Evolutionary conservation across 202 grass and related monocot species (phyloP).

Genomic region (Elaeis oleifera): DNA sequence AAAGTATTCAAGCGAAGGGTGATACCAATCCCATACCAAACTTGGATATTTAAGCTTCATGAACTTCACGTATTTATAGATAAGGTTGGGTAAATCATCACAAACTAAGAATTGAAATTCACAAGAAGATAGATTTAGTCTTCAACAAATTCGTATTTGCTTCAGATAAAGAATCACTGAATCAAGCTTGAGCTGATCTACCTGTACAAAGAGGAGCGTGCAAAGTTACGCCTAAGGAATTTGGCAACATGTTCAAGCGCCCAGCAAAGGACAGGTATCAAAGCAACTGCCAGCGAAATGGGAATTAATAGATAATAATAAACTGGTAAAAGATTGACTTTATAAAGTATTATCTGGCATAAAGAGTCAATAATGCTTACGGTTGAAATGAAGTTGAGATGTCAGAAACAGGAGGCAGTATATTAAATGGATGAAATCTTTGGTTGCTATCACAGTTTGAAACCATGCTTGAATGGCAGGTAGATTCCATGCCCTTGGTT

Average conservation of each 20-base stretch:
- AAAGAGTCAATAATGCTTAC: constrained; percentile 25
- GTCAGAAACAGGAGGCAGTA: constrained; percentile 56
- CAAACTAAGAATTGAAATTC: no score
- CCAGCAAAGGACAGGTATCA: constrained; percentile 90
- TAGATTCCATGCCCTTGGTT: constrained; percentile 72
- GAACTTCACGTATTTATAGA: no score
- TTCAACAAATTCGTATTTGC: no score
- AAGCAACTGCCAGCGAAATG: constrained; percentile 63
- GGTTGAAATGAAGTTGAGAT: constrained; percentile 60
- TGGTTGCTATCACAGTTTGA: constrained; percentile 50
- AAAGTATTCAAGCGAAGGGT: no score
- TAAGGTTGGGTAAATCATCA: no score
- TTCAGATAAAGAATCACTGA: no score
- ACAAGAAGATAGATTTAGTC: no score
- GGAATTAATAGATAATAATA: constrained; percentile 8
- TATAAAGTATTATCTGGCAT: no score
- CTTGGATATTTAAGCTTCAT: no score
- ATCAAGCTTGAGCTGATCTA: constrained; percentile 19
- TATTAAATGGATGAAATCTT: constrained; percentile 85
- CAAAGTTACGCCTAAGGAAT: constrained; percentile 73
- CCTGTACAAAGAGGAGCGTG: constrained; percentile 79
- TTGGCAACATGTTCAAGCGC: constrained; percentile 72
- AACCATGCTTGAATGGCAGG: constrained; percentile 61
- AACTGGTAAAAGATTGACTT: background rate
- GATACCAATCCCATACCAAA: no score